phyloP scores from a whole-genome alignment of 73 alveolate species.

The Paramecium sexaurelia region DNA sequence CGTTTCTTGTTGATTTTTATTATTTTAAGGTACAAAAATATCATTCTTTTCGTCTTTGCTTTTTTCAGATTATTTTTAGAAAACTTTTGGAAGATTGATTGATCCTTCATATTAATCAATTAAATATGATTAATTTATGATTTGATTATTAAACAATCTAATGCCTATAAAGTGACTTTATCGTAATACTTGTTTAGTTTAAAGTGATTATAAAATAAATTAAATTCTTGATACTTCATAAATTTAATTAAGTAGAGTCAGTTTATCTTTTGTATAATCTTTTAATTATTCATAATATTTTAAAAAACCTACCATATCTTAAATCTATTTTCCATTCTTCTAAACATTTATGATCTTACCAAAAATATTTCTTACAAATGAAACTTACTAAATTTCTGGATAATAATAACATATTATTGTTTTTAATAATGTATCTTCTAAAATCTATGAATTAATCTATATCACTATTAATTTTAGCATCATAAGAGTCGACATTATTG shows the following conservation, averaged over 20 bases:
- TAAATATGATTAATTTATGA: background rate
- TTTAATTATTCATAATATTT: background rate
- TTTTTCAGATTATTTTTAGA: background rate
- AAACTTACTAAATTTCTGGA: background rate
- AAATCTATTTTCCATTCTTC: background rate
- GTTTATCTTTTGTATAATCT: background rate
- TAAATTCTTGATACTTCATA: conserved; percentile 29
- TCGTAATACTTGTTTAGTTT: background rate
- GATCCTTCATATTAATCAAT: background rate
- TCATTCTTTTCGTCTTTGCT: conserved; percentile 5
- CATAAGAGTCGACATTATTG: conserved; percentile 5
- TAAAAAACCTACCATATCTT: background rate
- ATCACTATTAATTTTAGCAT: background rate
- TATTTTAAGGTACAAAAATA: background rate
- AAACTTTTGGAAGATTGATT: background rate
- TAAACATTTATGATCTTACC: background rate
- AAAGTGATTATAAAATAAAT: background rate
- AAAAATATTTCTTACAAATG: background rate
- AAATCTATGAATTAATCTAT: background rate
- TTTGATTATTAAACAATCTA: background rate
- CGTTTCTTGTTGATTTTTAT: background rate
- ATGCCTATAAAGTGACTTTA: background rate
- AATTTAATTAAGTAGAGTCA: background rate
- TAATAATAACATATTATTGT: background rate
- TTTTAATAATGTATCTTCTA: background rate